These are phyloP conservation scores for Fusarium pininemorale DNA, from an alignment of 2,329 filamentous ascomycete genomes.

Conservation along the genomic window DNA sequence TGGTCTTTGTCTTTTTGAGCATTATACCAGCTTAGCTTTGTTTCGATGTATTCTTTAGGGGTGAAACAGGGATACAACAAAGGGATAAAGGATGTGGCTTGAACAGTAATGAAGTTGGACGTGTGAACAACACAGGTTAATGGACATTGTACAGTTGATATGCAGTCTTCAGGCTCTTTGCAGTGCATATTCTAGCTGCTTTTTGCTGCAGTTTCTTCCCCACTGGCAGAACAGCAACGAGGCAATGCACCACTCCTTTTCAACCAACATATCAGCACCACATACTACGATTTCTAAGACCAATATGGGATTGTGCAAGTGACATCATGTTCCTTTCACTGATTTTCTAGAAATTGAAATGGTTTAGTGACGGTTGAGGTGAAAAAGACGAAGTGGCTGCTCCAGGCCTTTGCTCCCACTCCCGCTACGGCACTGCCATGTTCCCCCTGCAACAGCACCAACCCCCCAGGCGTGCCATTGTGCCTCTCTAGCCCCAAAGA, in stretches of 20 bases:
- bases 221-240: not conserved
- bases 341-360: not conserved
- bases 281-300: not conserved
- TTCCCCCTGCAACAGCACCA: not conserved
- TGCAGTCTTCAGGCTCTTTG: not conserved
- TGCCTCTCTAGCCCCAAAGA: no score
- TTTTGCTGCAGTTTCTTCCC: not conserved
- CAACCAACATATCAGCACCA: not conserved
- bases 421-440: not conserved
- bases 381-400: not conserved
- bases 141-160: not conserved
- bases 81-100: not conserved
- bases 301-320: fast-evolving
- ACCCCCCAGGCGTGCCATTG: not conserved
- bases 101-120: not conserved
- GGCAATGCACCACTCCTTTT: not conserved
- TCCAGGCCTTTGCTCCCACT: not conserved
- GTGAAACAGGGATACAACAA: not conserved
- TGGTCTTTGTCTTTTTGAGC: slow-evolving; percentile 9
- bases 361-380: not conserved
- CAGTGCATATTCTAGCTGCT: not conserved
- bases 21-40: slow-evolving; percentile 17
- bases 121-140: not conserved
- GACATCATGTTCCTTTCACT: fast-evolving
- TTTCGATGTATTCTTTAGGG: slow-evolving; percentile 11